Evolutionary conservation across 345 rosid species (phyloP), one percentile per base, ranked within the genome.

Genomic region (Eucalyptus paniculata): DNA sequence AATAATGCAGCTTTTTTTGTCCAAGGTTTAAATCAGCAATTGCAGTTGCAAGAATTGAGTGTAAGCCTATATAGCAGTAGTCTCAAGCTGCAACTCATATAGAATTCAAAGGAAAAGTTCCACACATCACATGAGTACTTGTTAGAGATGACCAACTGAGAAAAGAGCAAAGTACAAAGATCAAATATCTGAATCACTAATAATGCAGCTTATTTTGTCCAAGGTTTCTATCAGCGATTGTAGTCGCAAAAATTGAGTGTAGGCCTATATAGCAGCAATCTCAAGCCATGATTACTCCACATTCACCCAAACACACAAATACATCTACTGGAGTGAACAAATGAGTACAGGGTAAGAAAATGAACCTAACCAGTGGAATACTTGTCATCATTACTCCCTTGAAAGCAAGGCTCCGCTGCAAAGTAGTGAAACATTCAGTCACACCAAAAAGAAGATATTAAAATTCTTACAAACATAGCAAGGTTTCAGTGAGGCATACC

Each of bases 401-500:
- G 86, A 90, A 96, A 97, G 87, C 86, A 89, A 26, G 95, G 82
- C 69, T 90, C 93, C 13, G 96, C 99, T 96, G 93, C 91, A 93
- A 87, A 86, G 86, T 60, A 90, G 42, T 24, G 60, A 42, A 85
- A 15, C 30, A 86, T 90, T 93, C 77, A 90, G 92, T 65, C 54
- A 88, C 82, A 45, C 37, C 40, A 89, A 82, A 90, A 89, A 62
- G 24, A 45, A 88, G 89, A 18, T 34, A 17, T 7, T 87, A 88
- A 50, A 88, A 12, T 44, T 67, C n/a, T 32, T 88, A 87, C 19
- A 23, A 86, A 83, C 54, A 54, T 15, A 6, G 24, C 81, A 24
- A 30, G 81, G 86, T 86, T 12, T 58, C 56, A 51, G 60, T 23
- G 17, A 45, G 72, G 86, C 87, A 87, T 91, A 98, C 99, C 98